Conservation (phyloP, 2,329 filamentous ascomycete genomes). For the Exophiala calicioides region DNA sequence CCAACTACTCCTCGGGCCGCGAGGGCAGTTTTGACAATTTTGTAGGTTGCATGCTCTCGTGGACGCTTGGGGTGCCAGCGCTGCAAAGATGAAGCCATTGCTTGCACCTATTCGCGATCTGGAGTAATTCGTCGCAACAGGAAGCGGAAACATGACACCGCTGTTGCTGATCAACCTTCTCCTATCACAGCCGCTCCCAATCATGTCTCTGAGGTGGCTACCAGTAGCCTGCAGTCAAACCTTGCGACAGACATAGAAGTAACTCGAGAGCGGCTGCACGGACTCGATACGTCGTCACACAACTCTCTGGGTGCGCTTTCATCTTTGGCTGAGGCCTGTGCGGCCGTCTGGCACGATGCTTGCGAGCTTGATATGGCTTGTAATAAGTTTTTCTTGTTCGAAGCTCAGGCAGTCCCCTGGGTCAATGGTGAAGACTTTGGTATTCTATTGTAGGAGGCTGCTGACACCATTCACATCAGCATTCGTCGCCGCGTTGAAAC, state of each 20-base stretch:
- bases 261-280: slow-evolving; percentile 5
- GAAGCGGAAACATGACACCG: slow-evolving; percentile 2
- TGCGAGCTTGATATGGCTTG: background rate
- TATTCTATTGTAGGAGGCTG: slow-evolving; percentile 1
- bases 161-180: slow-evolving; percentile 2
- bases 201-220: slow-evolving; percentile 2
- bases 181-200: background rate
- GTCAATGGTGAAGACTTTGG: slow-evolving; percentile 4
- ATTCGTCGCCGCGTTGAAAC: slow-evolving; percentile 7
- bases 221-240: slow-evolving; percentile 2
- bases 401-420: slow-evolving; percentile 1
- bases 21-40: background rate
- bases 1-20: background rate
- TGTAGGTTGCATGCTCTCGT: slow-evolving; percentile 5
- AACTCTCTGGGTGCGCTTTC: slow-evolving; percentile 1
- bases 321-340: slow-evolving; percentile 5
- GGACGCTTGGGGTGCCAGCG: background rate
- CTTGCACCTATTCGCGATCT: slow-evolving; percentile 3
- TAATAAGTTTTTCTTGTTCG: slow-evolving; percentile 3
- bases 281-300: background rate
- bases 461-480: background rate
- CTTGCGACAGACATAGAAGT: slow-evolving; percentile 6
- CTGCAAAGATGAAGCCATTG: slow-evolving; percentile 4
- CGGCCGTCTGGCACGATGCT: background rate
- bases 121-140: slow-evolving; percentile 6